Evolutionary conservation across 768 basidiomycete genomes (phyloP).

Genomic region (Lactarius evosmus): DNA sequence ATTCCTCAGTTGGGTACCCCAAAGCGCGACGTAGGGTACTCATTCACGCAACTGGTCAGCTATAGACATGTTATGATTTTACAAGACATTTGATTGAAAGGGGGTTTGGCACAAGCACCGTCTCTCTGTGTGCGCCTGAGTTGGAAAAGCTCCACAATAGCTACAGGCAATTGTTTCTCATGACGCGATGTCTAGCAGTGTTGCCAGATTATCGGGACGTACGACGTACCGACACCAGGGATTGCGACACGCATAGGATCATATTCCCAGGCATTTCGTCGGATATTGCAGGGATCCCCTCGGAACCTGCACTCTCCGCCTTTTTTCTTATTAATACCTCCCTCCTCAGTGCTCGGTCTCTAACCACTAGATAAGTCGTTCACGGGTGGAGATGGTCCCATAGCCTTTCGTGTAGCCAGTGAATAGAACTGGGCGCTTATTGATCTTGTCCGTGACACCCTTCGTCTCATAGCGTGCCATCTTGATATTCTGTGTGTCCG

Average conservation of each 20-base stretch:
- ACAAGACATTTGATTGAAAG: constrained; percentile 77
- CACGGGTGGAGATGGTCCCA: constrained; percentile 84
- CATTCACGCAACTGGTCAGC: constrained; percentile 99
- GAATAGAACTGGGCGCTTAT: constrained; percentile 56
- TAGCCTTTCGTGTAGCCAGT: constrained; percentile 60
- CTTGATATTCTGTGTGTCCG: constrained; percentile 57
- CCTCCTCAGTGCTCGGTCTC: constrained; percentile 50
- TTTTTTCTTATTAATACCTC: constrained; percentile 33
- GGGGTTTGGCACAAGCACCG: constrained; percentile 65
- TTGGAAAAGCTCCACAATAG: constrained; percentile 74
- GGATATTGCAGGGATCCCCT: constrained; percentile 25
- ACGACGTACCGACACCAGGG: constrained; percentile 81
- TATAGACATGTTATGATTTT: constrained; percentile 71
- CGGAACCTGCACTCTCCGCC: constrained; percentile 35
- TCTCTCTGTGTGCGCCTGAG: constrained; percentile 95
- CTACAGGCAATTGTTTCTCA: constrained; percentile 74
- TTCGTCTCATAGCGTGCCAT: constrained; percentile 74
- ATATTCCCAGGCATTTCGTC: constrained; percentile 57
- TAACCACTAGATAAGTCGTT: constrained; percentile 71
- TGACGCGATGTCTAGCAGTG: no score
- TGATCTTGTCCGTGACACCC: constrained; percentile 77
- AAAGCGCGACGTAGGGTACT: no score
- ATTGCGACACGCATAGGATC: constrained; percentile 86
- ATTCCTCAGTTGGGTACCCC: no score
- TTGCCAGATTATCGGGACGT: not conserved